Evolutionary conservation across 2,329 filamentous ascomycete species (phyloP), one percentile per base, ranked within the genome.

Genomic region (Diaporthe citriasiana): DNA sequence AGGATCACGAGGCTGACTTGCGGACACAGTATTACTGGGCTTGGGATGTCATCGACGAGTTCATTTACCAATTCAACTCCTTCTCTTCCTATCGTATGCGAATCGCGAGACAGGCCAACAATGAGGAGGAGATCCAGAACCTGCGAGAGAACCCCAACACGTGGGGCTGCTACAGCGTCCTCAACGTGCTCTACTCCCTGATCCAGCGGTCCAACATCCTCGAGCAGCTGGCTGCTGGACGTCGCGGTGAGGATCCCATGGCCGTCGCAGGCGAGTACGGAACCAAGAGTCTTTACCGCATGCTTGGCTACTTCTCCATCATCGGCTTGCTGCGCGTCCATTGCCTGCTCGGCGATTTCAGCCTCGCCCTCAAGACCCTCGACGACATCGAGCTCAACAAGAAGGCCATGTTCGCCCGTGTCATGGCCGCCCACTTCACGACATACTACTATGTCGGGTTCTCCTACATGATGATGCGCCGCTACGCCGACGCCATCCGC

Each of bases 401-500:
- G 90, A 98, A 98, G 90, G 95, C 97, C 85, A 98, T 98, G 94
- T 99, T 99, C 84, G 96, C 97, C 77, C 94, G 97, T 78, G 97
- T 99, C 84, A 98, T 99, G 97, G 96, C 97, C 71, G 97, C 97
- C 74, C 97, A 99, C 89, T 98, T 98, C 88, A 98, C 96, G 79
- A 99, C 97, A 78, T 99, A 98, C 91, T 99, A 99, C 92, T 98
- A 98, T 84, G 96, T 99, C 77, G 97, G 97, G 79, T 99, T 99
- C 92, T 97, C 95, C 79, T 99, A 99, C 93, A 98, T 99, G 96
- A 99, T 99, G 97, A 97, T 98, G 94, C 95, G 97, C 87, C 94
- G 97, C 83, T 99, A 99, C 84, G 94, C 95, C 85, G 97, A 99
- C 86, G 97, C 97, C 84, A 98, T 99, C 87, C 95, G 96, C 90